Percentiles rank a stretch among this genome's conserved stretches.
Evolutionary conservation across 805 yeast genomes (phyloP).

Genomic region (Brettanomyces naardenensis): DNA sequence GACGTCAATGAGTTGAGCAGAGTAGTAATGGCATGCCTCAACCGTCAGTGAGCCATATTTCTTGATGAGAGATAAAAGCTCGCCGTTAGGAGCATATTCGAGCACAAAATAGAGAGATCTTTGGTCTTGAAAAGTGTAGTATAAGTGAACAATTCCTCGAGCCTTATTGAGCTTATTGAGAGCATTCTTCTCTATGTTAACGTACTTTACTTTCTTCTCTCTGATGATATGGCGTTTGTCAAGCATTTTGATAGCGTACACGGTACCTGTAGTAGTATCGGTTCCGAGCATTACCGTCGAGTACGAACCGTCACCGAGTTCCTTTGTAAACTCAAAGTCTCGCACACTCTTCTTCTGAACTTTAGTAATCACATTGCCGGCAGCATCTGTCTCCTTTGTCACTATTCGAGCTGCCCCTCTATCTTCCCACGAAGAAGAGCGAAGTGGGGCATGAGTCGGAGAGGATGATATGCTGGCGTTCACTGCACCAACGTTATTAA

Average conservation of each 20-base stretch:
- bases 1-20: conserved; percentile 71
- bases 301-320: conserved; percentile 93
- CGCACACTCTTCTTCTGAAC: conserved; percentile 51
- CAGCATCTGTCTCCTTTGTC: conserved; percentile 31
- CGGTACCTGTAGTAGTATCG: conserved; percentile 54
- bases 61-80: conserved; percentile 58
- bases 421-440: conserved; percentile 35
- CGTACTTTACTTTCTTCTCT: conserved; percentile 80
- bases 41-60: conserved; percentile 65
- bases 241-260: conserved; percentile 70
- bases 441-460: background rate
- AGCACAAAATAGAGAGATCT: conserved; percentile 64
- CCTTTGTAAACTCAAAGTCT: conserved; percentile 82
- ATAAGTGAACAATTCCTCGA: conserved; percentile 58
- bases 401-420: conserved; percentile 53
- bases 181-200: conserved; percentile 76
- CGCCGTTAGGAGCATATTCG: conserved; percentile 78
- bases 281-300: conserved; percentile 87
- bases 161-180: conserved; percentile 53
- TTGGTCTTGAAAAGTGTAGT: conserved; percentile 76
- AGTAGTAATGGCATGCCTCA: conserved; percentile 57
- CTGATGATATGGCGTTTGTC: conserved; percentile 72
- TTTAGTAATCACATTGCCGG: conserved; percentile 44
- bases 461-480: background rate
- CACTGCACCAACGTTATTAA: too few relatives aligned